Evolutionary conservation across 139 green algal species (phyloP).

Genomic region (Spirogloea muscicola): DNA sequence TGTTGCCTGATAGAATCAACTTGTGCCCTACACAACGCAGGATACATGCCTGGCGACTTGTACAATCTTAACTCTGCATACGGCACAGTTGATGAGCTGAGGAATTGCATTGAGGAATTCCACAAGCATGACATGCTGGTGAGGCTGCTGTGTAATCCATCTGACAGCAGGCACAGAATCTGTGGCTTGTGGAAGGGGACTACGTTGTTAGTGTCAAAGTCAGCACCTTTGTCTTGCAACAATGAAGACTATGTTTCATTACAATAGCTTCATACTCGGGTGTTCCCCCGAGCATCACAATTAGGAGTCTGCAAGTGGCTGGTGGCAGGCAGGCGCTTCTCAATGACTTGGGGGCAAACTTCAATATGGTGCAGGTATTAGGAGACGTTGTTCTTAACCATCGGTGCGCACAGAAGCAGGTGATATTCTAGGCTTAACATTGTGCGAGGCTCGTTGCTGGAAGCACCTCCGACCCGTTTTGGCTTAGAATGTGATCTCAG

Average conservation of each 20-base stretch:
- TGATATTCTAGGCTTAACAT: not conserved
- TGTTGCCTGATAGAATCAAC: too few species aligned
- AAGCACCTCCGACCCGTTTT: not conserved
- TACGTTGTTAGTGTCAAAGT: too few species aligned
- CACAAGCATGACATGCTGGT: conserved; percentile 45
- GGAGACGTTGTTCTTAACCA: conserved; percentile 62
- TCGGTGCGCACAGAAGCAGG: conserved; percentile 53
- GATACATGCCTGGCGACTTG: conserved; percentile 30
- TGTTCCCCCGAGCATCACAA: not conserved
- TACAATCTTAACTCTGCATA: conserved; percentile 58
- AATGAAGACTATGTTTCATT: not conserved
- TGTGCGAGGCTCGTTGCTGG: too few species aligned
- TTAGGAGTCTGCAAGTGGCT: not conserved
- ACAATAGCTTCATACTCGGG: not conserved
- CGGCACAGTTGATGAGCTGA: conserved; percentile 51
- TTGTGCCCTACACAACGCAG: too few species aligned
- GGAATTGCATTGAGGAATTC: conserved; percentile 45
- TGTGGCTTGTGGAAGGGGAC: too few species aligned
- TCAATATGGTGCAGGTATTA: conserved; percentile 33
- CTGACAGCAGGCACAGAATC: not conserved
- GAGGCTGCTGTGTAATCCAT: too few species aligned
- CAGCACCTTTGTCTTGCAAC: not conserved
- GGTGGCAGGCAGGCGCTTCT: not conserved
- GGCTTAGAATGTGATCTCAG: not conserved
- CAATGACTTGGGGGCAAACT: not conserved